Base-by-base conservation (phyloP, 1,139 yeast genomes). In the Diutina pseudorugosa region DNA sequence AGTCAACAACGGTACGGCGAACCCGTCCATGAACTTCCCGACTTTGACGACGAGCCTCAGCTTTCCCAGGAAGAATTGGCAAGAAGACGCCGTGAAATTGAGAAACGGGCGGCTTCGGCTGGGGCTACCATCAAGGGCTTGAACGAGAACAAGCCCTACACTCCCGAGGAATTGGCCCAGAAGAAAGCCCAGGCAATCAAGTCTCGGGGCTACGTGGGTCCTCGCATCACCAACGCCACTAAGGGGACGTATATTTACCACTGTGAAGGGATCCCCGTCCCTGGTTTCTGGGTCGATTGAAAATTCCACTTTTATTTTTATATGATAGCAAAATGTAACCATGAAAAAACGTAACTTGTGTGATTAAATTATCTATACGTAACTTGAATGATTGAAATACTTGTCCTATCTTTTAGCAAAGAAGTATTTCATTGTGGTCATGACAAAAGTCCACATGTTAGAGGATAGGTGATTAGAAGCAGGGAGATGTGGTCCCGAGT, bases 81-180 rank as follows among this genome's bases (percentile, higher is more conserved):
- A 7, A 18, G 20, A 11, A 33, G 30, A 16, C n/a, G 49, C n/a
- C 27, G 27, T 16, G 12, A 23, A 1, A 45, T 45, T 16, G 23
- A 27, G n/a, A 16, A 45, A 23, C 49, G 49, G 14, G 49, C 49
- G 9, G 49, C 49, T 7, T 11, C 27, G 7, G 49, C 49, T 45
- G 49, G 49, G 6, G 49, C 49, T 12, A 45, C 49, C 41, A 45
- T 45, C 9, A 33, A 45, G 14, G 49, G 49, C 14, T 27, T 45
- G 23, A 45, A 45, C 27, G 49, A 45, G 7, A 45, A 45, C n/a
- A 25, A 45, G 40, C 49, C 49, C 16, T 43, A 43, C 25, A 43
- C 47, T 14, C 30, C 47, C 4, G 47, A 21, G 23, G 47, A 43
- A n/a, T 43, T 43, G 33, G 47, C 23, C 9, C 36, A 19, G 20